Evolutionary conservation across 495 filamentous ascomycete species (phyloP).

Genomic region (Penicillium egyptiacum): DNA sequence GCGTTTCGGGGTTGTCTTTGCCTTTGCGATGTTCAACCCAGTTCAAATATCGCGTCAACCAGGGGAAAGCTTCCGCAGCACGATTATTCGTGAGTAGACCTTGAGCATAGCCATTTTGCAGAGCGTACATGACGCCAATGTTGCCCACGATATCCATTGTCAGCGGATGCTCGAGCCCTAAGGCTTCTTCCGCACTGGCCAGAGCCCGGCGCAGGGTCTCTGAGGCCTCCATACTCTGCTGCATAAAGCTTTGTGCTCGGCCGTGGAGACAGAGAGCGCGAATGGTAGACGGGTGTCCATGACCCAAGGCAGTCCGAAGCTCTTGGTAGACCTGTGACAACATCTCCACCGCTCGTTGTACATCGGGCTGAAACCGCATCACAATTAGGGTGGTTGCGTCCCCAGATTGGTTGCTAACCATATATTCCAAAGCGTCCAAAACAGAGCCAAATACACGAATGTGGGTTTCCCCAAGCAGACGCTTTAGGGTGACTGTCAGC

Average conservation of each 20-base stretch:
- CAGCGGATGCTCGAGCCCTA: conserved; percentile 32
- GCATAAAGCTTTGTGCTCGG: conserved; percentile 21
- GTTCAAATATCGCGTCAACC: conserved; percentile 33
- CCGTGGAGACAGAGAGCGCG: conserved; percentile 31
- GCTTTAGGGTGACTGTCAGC: conserved; percentile 24
- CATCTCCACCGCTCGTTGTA: conserved; percentile 19
- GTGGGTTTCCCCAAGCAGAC: conserved; percentile 35
- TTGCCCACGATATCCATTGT: conserved; percentile 33
- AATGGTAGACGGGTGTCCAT: conserved; percentile 29
- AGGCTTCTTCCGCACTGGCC: conserved; percentile 32
- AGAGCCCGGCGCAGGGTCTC: conserved; percentile 40
- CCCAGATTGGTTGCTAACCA: conserved; percentile 25
- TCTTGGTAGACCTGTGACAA: conserved; percentile 26
- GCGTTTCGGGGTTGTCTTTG: conserved; percentile 27
- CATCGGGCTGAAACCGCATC: conserved; percentile 20
- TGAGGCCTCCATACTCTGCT: conserved; percentile 25
- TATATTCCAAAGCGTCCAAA: conserved; percentile 31
- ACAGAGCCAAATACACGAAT: conserved; percentile 26
- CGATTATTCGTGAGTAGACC: conserved; percentile 7
- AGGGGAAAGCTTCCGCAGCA: conserved; percentile 31
- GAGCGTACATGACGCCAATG: conserved; percentile 37
- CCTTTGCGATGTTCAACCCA: conserved; percentile 33
- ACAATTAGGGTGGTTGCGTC: conserved; percentile 5
- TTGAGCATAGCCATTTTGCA: conserved; percentile 16
- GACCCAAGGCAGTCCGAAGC: conserved; percentile 23